Evolutionary conservation across 176 grass and related monocot genomes (phyloP), one percentile per base, ranked within the genome.

Genomic region (Oropetium thomaeum): DNA sequence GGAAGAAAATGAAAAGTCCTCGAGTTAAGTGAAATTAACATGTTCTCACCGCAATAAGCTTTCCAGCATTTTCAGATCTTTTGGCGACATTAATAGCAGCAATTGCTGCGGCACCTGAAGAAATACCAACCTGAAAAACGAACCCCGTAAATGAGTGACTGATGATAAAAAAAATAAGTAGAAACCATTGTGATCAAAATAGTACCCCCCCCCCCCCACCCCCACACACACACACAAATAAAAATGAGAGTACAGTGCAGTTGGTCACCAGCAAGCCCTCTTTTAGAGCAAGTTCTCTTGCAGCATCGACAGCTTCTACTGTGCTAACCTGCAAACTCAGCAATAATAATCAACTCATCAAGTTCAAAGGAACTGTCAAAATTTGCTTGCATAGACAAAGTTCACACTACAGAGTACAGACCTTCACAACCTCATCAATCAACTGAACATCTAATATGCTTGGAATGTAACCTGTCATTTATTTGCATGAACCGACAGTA

Each of bases 401-500:
- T 69, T 73, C 65, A 27, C 70, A 70, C 8, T 87, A 0, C 79
- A 42, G 57, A 70, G 7, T 87, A 0, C 79, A 48, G 49, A 98
- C 96, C 96, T 98, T 98, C 66, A 98, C 86, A 74, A 95, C 96
- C 72, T 98, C 96, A 86, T 98, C 96, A 59, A 98, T 92, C 58
- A 98, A 75, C 72, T 81, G 74, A 39, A 98, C 89, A 82, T 98
- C 89, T 84, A 98, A 71, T 76, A 98, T 86, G 74, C 96, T 92
- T 77, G 96, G 91, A 76, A 94, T 75, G 51, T 92, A 92, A 82
- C 86, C 96, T 98, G 90, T 72, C 49, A 34, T 75, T 59, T 73
- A 70, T 67, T 44, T 29, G 69, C 40, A 78, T 25, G 5, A 82
- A 42, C 42, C 64, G 64, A 71, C 61, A 51, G 7, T 31, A 32